These are phyloP conservation scores for Macrophomina pseudophaseolina DNA, from an alignment of 2,329 filamentous ascomycete genomes.

Conservation along the genomic window DNA sequence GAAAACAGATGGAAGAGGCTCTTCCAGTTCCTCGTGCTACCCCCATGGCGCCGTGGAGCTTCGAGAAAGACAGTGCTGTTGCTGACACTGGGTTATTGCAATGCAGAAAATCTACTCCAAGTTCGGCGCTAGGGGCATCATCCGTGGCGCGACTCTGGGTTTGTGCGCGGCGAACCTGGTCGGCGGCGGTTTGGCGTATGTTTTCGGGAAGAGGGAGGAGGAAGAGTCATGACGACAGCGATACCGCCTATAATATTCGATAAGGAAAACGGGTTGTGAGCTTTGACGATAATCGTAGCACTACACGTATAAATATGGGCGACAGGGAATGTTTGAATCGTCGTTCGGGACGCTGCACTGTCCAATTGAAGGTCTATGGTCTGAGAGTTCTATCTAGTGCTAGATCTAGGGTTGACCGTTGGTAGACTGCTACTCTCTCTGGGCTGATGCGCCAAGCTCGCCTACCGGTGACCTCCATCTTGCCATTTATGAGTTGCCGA, in stretches of 20 bases:
- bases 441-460: too few species aligned
- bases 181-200: conserved; percentile 58
- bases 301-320: background rate
- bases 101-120: conserved; percentile 50
- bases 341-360: too few species aligned
- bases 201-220: conserved; percentile 52
- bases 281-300: conserved; percentile 1
- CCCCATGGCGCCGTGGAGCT: too few species aligned
- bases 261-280: background rate
- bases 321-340: background rate
- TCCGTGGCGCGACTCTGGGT: conserved; percentile 59
- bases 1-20: background rate
- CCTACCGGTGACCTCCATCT: too few species aligned
- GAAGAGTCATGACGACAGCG: conserved; percentile 25
- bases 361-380: too few species aligned
- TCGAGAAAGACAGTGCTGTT: background rate
- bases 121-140: conserved; percentile 56
- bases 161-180: conserved; percentile 58
- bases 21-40: background rate
- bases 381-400: too few species aligned
- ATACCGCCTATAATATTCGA: background rate
- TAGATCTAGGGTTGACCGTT: too few species aligned
- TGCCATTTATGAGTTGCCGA: too few species aligned
- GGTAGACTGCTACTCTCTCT: too few species aligned
- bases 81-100: background rate